A percentile compares a stretch with the other conserved stretches of the same genome.
Evolutionary conservation across 495 filamentous ascomycete genomes (phyloP).

Genomic region (Aspergillus heteromorphus): DNA sequence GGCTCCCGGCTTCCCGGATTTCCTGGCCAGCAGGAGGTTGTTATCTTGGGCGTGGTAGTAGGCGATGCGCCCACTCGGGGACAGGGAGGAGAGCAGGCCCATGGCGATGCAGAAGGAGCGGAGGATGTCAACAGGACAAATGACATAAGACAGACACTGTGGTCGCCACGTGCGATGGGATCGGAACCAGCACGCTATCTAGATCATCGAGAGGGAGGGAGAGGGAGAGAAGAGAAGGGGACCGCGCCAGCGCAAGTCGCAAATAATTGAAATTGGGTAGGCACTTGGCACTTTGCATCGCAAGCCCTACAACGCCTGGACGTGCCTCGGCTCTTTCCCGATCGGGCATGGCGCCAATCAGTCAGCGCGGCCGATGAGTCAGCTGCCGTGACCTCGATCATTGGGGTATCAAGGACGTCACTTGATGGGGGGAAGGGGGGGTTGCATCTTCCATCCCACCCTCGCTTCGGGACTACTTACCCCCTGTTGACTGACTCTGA

Average conservation of each 20-base stretch:
- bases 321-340: slow-evolving; percentile 7
- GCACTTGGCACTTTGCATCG: too few species aligned
- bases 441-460: neutral
- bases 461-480: too few species aligned
- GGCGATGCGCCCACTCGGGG: slow-evolving; percentile 34
- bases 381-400: neutral
- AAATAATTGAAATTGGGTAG: too few species aligned
- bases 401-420: neutral
- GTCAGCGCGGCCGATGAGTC: neutral
- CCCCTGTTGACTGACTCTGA: too few species aligned
- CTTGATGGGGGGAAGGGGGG: too few species aligned
- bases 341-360: neutral
- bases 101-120: slow-evolving; percentile 33
- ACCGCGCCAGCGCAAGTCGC: too few species aligned
- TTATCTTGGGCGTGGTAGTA: slow-evolving; percentile 40
- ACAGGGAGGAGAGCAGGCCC: slow-evolving; percentile 34
- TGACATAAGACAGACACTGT: too few species aligned
- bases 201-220: neutral
- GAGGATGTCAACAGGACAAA: slow-evolving; percentile 26
- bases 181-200: neutral
- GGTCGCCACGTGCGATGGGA: too few species aligned
- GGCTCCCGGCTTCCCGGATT: slow-evolving; percentile 21
- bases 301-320: neutral
- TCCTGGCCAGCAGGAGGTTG: slow-evolving; percentile 30
- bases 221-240: neutral